Evolutionary conservation across 768 basidiomycete genomes (phyloP).

Genomic region (Lentinula sp.): DNA sequence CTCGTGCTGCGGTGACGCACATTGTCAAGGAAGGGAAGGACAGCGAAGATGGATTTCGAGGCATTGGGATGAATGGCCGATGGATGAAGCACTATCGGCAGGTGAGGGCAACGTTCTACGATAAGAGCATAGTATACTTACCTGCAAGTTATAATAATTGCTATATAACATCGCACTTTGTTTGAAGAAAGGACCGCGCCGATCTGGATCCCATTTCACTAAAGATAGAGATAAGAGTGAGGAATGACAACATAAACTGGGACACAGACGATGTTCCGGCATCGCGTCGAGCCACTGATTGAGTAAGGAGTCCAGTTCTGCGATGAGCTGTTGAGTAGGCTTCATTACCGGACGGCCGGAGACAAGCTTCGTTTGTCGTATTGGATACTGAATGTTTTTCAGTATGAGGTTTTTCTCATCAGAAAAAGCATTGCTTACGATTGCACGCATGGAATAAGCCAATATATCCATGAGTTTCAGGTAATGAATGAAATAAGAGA

Average conservation of each 20-base stretch:
- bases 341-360: constrained; percentile 23
- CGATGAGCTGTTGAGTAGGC: constrained; percentile 36
- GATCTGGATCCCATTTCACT: constrained; percentile 11
- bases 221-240: background rate
- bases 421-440: constrained; percentile 30
- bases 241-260: background rate
- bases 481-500: constrained; percentile 51
- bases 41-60: constrained; percentile 4
- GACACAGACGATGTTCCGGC: constrained; percentile 31
- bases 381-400: constrained; percentile 29
- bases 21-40: constrained; percentile 11
- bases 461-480: constrained; percentile 57
- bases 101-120: background rate
- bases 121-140: background rate
- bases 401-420: background rate
- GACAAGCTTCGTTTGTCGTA: constrained; percentile 32
- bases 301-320: constrained; percentile 44
- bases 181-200: constrained; percentile 6
- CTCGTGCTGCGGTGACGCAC: constrained; percentile 9
- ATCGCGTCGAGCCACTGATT: constrained; percentile 46
- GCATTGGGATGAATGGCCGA: constrained; percentile 9
- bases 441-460: constrained; percentile 51
- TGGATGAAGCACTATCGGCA: constrained; percentile 5
- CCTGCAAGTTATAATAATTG: constrained; percentile 8
- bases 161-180: constrained; percentile 8